Conservation (phyloP, 2,329 filamentous ascomycete species). For the Colletotrichum ledebouriae region DNA sequence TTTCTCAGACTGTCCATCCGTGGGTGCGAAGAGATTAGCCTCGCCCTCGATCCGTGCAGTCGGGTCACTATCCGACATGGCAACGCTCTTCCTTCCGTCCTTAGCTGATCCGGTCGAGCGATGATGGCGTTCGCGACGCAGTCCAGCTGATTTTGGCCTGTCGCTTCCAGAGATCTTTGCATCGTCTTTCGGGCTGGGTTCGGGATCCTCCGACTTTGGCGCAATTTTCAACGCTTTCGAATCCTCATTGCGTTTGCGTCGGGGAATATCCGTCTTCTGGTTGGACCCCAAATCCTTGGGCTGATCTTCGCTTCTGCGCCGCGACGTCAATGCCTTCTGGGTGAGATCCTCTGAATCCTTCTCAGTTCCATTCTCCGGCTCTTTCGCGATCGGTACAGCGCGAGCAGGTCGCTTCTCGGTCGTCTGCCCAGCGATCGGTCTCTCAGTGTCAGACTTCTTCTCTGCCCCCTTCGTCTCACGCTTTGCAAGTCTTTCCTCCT, state of each 20-base stretch:
- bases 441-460: not conserved
- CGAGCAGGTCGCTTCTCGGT: not conserved
- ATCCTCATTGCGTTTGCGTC: slow-evolving; percentile 3
- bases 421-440: not conserved
- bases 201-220: not conserved
- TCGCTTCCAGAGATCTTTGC: slow-evolving; percentile 40
- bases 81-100: slow-evolving; percentile 63
- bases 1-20: slow-evolving; percentile 68
- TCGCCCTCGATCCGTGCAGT: slow-evolving; percentile 70
- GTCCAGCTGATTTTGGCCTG: slow-evolving; percentile 53
- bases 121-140: slow-evolving; percentile 56
- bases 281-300: slow-evolving; percentile 4
- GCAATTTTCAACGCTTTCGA: not conserved
- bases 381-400: not conserved
- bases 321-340: not conserved
- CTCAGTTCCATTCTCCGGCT: not conserved
- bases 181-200: slow-evolving; percentile 5
- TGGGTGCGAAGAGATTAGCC: slow-evolving; percentile 67
- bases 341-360: not conserved
- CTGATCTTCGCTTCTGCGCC: slow-evolving; percentile 21
- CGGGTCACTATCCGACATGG: slow-evolving; percentile 64
- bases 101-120: slow-evolving; percentile 61
- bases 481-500: not conserved
- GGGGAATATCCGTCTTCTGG: not conserved
- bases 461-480: not conserved